Conservation (phyloP, 192 early-diverging fungal genomes). For the Coemansia sp. region DNA sequence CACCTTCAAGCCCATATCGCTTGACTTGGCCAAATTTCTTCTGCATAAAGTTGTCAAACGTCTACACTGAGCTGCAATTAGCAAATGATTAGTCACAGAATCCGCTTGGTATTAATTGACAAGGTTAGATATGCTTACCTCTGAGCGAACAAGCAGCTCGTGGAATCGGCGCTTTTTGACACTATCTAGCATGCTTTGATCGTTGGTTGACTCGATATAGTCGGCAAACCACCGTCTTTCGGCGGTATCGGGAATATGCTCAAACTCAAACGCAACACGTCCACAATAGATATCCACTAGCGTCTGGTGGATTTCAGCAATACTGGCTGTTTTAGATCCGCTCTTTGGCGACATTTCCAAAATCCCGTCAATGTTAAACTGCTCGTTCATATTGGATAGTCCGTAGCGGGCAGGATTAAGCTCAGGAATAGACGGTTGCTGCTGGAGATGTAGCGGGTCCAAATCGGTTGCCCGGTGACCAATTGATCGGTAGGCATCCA, state of each 20-base stretch:
- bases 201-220: slow-evolving; percentile 67
- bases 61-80: slow-evolving; percentile 37
- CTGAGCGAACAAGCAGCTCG: slow-evolving; percentile 73
- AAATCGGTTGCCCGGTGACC: slow-evolving; percentile 83
- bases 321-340: slow-evolving; percentile 56
- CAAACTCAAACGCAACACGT: slow-evolving; percentile 92
- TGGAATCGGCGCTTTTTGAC: slow-evolving; percentile 72
- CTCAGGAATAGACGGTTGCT: slow-evolving; percentile 59
- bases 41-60: slow-evolving; percentile 97
- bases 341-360: slow-evolving; percentile 60
- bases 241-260: slow-evolving; percentile 82
- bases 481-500: slow-evolving; percentile 73
- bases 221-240: slow-evolving; percentile 89
- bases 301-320: slow-evolving; percentile 70
- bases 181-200: slow-evolving; percentile 10
- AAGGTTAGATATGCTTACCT: slow-evolving; percentile 55
- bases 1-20: slow-evolving; percentile 95
- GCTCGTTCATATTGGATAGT: slow-evolving; percentile 57
- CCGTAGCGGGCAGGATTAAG: slow-evolving; percentile 86
- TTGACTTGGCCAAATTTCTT: slow-evolving; percentile 96
- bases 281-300: slow-evolving; percentile 74
- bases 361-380: slow-evolving; percentile 74
- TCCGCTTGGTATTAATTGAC: not conserved
- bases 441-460: slow-evolving; percentile 78
- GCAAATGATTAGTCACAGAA: not conserved